Conservation (phyloP, 1,139 yeast species). For the Diutina sp. region DNA sequence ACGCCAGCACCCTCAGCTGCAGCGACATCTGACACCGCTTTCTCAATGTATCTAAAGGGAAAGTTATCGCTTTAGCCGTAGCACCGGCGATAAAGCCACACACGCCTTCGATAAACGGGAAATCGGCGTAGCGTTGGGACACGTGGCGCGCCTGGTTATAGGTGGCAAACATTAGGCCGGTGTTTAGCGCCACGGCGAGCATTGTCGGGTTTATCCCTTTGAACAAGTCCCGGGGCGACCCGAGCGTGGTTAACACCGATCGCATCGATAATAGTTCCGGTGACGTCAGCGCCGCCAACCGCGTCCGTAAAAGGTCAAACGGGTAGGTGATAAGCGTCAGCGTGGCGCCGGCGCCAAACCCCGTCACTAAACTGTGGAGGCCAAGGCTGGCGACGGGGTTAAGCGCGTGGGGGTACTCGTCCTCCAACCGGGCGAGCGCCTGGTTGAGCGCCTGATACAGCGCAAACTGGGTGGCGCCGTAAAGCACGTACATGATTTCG, state of each 20-base stretch:
- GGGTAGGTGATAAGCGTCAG: constrained; percentile 78
- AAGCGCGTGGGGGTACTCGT: constrained; percentile 11
- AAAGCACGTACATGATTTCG: constrained; percentile 66
- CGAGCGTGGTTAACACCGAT: constrained; percentile 10
- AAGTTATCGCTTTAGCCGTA: constrained; percentile 57
- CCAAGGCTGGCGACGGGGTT: constrained; percentile 19
- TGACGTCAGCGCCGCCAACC: constrained; percentile 55
- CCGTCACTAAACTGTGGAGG: constrained; percentile 47
- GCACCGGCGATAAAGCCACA: constrained; percentile 76
- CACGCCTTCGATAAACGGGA: constrained; percentile 43
- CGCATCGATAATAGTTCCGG: constrained; percentile 28
- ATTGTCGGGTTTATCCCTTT: constrained; percentile 55
- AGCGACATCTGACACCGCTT: constrained; percentile 66
- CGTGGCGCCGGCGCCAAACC: constrained; percentile 62
- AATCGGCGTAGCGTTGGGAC: constrained; percentile 9
- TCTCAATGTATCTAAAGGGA: constrained; percentile 78
- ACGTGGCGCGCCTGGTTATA: constrained; percentile 31
- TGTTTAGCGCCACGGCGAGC: constrained; percentile 47
- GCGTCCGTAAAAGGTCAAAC: constrained; percentile 72
- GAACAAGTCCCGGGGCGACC: constrained; percentile 48
- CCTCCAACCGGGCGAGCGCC: constrained; percentile 12
- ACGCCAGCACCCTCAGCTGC: constrained; percentile 14
- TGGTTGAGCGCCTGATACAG: constrained; percentile 48
- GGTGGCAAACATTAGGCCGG: constrained; percentile 59
- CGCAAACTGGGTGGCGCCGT: constrained; percentile 80